A percentile compares a stretch with the other conserved stretches of the same genome.
Evolutionary conservation across 352 stramenopile species (phyloP).

Genomic region (Globisporangium paroecandrum): DNA sequence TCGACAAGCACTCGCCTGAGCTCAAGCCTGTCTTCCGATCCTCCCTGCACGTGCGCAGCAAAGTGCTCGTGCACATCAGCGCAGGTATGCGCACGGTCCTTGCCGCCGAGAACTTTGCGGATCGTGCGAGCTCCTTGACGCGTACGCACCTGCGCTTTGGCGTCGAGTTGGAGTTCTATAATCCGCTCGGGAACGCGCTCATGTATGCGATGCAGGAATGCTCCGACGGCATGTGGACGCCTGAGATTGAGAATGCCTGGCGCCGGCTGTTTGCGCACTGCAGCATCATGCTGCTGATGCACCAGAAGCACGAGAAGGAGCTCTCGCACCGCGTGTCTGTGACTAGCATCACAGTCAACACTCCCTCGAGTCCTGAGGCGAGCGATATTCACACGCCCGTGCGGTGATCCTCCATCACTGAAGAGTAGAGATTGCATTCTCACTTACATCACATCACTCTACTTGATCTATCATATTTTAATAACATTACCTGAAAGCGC

Average conservation of each 20-base stretch:
- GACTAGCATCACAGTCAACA: constrained; percentile 11
- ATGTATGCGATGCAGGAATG: constrained; percentile 69
- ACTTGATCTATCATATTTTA: background rate
- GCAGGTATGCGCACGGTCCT: constrained; percentile 44
- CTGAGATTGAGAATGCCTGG: constrained; percentile 41
- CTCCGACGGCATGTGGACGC: constrained; percentile 35
- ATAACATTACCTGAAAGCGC: background rate
- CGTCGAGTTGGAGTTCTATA: constrained; percentile 86
- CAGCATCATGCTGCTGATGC: constrained; percentile 30
- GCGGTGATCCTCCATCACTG: constrained; percentile 9
- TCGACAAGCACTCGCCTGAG: constrained; percentile 46
- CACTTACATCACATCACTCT: no score
- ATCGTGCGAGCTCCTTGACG: constrained; percentile 48
- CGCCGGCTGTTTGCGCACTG: constrained; percentile 38
- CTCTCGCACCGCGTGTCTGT: background rate
- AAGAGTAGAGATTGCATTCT: background rate
- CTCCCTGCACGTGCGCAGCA: constrained; percentile 65
- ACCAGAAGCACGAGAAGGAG: constrained; percentile 22
- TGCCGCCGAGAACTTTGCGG: constrained; percentile 45
- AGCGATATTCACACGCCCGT: background rate
- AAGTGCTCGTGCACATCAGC: constrained; percentile 88
- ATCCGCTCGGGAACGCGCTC: constrained; percentile 84
- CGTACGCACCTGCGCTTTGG: constrained; percentile 80
- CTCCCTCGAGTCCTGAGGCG: background rate
- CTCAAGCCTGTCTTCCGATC: constrained; percentile 47